Evolutionary conservation across 2,329 filamentous ascomycete species (phyloP).

Genomic region (Aspergillus eucalypticola): DNA sequence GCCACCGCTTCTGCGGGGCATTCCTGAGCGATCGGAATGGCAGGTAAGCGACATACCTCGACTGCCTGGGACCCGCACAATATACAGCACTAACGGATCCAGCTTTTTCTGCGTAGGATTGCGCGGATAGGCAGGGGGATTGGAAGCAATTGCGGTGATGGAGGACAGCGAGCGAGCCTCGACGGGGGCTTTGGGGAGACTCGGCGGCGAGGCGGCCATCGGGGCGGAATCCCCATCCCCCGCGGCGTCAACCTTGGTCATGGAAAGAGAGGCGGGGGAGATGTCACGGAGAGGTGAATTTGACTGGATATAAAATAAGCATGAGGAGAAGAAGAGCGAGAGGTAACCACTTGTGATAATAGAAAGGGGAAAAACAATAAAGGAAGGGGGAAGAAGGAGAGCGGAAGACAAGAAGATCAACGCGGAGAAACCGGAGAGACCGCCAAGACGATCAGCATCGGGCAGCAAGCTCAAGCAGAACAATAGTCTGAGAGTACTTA

Average conservation of each 20-base stretch:
- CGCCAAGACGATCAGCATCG: slow-evolving; percentile 15
- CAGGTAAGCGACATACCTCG: slow-evolving; percentile 60
- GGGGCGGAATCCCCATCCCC: slow-evolving; percentile 31
- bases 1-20: slow-evolving; percentile 12
- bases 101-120: slow-evolving; percentile 69
- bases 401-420: slow-evolving; percentile 10
- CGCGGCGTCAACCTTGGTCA: slow-evolving; percentile 26
- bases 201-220: slow-evolving; percentile 24
- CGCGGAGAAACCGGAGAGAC: slow-evolving; percentile 16
- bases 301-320: not conserved
- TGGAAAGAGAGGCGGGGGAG: slow-evolving; percentile 13
- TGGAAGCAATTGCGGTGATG: slow-evolving; percentile 77
- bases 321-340: not conserved
- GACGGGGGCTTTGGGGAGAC: slow-evolving; percentile 45
- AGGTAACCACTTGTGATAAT: not conserved
- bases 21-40: not conserved
- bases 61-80: slow-evolving; percentile 88
- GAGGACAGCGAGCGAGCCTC: slow-evolving; percentile 82
- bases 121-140: slow-evolving; percentile 82
- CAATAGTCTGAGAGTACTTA: not conserved
- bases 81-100: slow-evolving; percentile 80
- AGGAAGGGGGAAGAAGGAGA: not conserved
- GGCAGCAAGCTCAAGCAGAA: slow-evolving; percentile 8
- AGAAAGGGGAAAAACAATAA: not conserved
- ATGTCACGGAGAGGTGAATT: not conserved